A percentile compares a stretch with the other conserved stretches of the same genome.
phyloP scores from a whole-genome alignment of 371 early-diverging fungal genomes.

The Haplosporangium sp. region DNA sequence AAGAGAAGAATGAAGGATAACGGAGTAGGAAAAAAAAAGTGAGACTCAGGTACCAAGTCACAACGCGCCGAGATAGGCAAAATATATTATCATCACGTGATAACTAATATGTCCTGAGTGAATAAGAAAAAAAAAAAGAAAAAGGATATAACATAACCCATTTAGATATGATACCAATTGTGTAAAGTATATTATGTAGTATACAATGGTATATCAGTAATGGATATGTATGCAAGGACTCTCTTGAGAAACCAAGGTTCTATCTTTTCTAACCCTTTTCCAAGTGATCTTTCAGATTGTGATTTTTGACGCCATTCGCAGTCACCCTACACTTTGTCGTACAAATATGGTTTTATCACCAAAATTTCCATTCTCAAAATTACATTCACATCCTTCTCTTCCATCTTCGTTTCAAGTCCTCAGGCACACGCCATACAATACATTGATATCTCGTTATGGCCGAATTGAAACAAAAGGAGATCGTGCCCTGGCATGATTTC shows the following conservation, averaged over 20 bases:
- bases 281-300: not conserved
- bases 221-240: no score
- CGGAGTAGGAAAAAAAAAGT: not conserved
- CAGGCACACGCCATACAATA: not conserved
- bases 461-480: conserved; percentile 41
- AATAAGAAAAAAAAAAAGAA: no score
- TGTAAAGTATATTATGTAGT: no score
- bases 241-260: no score
- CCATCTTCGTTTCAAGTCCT: not conserved
- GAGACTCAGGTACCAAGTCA: not conserved
- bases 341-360: not conserved
- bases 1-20: not conserved
- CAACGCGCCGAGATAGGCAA: no score
- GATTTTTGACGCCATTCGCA: conserved; percentile 30
- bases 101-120: no score
- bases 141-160: no score
- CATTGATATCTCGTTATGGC: conserved; percentile 1
- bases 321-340: conserved; percentile 13
- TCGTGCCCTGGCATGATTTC: conserved; percentile 67
- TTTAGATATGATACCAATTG: no score
- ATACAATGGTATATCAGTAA: no score
- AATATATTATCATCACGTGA: no score
- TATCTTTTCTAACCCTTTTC: not conserved
- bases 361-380: not conserved
- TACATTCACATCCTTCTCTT: not conserved